These are phyloP conservation scores for Chaetomiaceae sp. DNA, from an alignment of 2,329 filamentous ascomycete species.

Conservation along the genomic window DNA sequence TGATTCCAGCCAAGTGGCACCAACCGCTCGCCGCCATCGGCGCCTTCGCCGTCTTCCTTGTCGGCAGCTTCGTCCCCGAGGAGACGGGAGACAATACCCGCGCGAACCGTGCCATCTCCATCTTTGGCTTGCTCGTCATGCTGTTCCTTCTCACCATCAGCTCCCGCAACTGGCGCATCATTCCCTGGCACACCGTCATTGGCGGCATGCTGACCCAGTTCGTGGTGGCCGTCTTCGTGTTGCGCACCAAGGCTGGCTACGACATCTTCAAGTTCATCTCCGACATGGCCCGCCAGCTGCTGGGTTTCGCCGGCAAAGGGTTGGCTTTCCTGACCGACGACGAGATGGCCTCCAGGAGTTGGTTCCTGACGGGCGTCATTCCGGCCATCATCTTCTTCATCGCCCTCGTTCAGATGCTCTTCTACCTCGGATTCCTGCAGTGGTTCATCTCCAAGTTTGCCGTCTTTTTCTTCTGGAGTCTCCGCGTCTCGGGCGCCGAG, in stretches of 20 bases:
- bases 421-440: slow-evolving; percentile 74
- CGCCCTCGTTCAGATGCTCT: slow-evolving; percentile 80
- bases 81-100: slow-evolving; percentile 73
- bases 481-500: slow-evolving; percentile 83
- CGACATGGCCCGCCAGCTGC: slow-evolving; percentile 63
- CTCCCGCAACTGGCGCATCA: slow-evolving; percentile 59
- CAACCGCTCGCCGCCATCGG: slow-evolving; percentile 57
- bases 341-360: slow-evolving; percentile 41
- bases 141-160: slow-evolving; percentile 63
- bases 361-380: slow-evolving; percentile 76
- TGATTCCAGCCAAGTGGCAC: slow-evolving; percentile 62
- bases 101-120: slow-evolving; percentile 71
- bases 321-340: slow-evolving; percentile 63
- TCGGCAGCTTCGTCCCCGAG: slow-evolving; percentile 69
- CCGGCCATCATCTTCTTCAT: slow-evolving; percentile 97
- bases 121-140: slow-evolving; percentile 73
- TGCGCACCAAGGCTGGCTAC: slow-evolving; percentile 71
- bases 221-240: slow-evolving; percentile 80
- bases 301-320: slow-evolving; percentile 72
- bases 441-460: slow-evolving; percentile 89
- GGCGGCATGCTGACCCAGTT: slow-evolving; percentile 87
- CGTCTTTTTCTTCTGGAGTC: slow-evolving; percentile 84
- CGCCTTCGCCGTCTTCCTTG: slow-evolving; percentile 66
- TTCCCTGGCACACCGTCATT: slow-evolving; percentile 76
- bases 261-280: slow-evolving; percentile 92